Percentiles rank a stretch among this genome's conserved stretches.
These are phyloP conservation scores for Russula foetens DNA, from an alignment of 768 basidiomycete genomes.

Conservation along the genomic window DNA sequence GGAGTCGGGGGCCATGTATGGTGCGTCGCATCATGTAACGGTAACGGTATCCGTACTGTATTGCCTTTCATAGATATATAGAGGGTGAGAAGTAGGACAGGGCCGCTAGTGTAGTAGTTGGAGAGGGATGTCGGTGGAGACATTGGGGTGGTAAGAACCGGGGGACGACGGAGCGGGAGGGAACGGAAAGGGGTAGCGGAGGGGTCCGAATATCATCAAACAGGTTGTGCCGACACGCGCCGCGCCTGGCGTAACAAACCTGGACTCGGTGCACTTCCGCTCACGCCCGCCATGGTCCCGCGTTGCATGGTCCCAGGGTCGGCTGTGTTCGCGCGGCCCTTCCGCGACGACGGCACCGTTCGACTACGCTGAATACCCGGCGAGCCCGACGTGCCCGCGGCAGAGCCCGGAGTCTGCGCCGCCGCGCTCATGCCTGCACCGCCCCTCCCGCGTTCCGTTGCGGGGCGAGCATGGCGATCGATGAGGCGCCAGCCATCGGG, in stretches of 20 bases:
- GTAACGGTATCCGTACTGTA: neutral
- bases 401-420: too few species aligned
- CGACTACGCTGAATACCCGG: slow-evolving; percentile 49
- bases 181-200: neutral
- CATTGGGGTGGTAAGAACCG: neutral
- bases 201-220: neutral
- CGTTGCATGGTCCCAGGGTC: neutral
- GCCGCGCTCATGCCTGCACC: slow-evolving; percentile 40
- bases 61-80: neutral
- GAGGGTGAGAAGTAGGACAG: neutral
- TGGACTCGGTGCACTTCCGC: neutral
- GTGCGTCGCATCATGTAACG: neutral
- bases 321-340: neutral
- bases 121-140: neutral
- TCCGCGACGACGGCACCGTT: slow-evolving; percentile 48
- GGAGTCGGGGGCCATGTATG: neutral
- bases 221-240: slow-evolving; percentile 12
- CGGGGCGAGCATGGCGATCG: slow-evolving; percentile 12
- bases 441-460: slow-evolving; percentile 10
- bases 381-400: too few species aligned
- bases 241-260: slow-evolving; percentile 14
- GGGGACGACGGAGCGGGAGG: neutral
- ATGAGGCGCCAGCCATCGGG: slow-evolving; percentile 26
- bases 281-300: neutral
- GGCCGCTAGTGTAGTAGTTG: neutral